Conservation (phyloP, 306 rosid genomes). For the Canavalia gladiata region DNA sequence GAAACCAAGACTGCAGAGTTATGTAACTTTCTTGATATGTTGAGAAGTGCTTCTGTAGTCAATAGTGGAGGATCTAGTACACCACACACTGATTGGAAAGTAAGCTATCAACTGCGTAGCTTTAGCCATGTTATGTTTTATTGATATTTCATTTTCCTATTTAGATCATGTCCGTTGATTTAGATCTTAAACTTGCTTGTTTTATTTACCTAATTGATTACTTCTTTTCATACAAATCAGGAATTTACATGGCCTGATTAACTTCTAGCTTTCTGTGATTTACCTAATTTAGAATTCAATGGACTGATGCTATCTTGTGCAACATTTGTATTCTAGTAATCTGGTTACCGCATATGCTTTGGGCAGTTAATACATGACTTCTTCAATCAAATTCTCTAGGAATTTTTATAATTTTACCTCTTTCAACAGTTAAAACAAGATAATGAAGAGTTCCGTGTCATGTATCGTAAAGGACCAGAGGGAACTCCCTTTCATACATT, state of each 20-base stretch:
- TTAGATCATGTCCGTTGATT: neutral
- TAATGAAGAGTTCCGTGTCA: constrained; percentile 89
- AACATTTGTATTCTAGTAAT: constrained; percentile 17
- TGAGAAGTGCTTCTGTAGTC: constrained; percentile 74
- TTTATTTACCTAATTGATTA: constrained; percentile 1
- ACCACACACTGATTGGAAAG: constrained; percentile 85
- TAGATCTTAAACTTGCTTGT: neutral
- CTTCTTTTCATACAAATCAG: constrained; percentile 29
- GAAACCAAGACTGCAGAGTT: constrained; percentile 74
- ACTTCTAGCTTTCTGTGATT: constrained; percentile 33
- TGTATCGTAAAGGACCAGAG: constrained; percentile 89
- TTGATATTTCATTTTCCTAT: constrained; percentile 3
- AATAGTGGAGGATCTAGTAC: constrained; percentile 49
- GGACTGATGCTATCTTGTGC: constrained; percentile 15
- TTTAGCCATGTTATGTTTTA: constrained; percentile 34
- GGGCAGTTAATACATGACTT: neutral
- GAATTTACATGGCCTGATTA: constrained; percentile 22
- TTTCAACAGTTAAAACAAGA: constrained; percentile 87
- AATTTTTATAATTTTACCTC: constrained; percentile 37
- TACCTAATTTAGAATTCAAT: constrained; percentile 32
- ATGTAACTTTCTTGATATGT: constrained; percentile 81
- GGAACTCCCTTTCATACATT: constrained; percentile 91
- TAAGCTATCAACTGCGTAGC: constrained; percentile 52
- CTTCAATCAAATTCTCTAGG: constrained; percentile 14
- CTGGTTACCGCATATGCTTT: constrained; percentile 35